These are phyloP conservation scores for Aspergillus oerlinghausenensis DNA, from an alignment of 2,329 filamentous ascomycete genomes.

Conservation along the genomic window DNA sequence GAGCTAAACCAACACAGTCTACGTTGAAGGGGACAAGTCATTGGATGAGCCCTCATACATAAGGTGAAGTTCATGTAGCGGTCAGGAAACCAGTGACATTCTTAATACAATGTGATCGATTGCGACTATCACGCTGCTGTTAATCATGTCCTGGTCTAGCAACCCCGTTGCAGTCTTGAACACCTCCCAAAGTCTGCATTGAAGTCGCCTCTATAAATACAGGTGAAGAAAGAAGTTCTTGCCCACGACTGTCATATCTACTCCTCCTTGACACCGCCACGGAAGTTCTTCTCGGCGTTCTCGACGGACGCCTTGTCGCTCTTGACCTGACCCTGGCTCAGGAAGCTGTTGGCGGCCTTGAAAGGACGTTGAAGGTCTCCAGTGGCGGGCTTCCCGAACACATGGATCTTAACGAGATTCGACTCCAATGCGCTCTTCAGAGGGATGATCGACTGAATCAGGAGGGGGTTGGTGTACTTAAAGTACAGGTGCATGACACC, in stretches of 20 bases:
- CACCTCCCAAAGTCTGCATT: conserved; percentile 1
- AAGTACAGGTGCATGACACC: conserved; percentile 97
- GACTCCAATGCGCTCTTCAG: conserved; percentile 92
- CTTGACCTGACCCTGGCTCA: conserved; percentile 69
- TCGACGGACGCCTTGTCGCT: conserved; percentile 79
- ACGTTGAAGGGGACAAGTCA: no score
- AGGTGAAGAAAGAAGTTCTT: conserved; percentile 6
- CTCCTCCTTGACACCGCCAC: conserved; percentile 49
- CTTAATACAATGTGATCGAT: background rate
- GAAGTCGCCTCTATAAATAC: conserved; percentile 15
- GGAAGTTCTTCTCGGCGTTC: conserved; percentile 46
- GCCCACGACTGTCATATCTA: conserved; percentile 21
- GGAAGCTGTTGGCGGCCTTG: conserved; percentile 79
- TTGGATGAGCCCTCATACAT: no score
- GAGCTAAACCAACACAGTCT: no score
- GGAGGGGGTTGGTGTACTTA: conserved; percentile 98
- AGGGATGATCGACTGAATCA: conserved; percentile 98
- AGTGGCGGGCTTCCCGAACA: conserved; percentile 78
- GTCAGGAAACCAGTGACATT: background rate
- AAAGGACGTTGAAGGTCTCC: conserved; percentile 95
- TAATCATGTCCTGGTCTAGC: background rate
- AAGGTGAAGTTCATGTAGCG: background rate
- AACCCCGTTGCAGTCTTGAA: background rate
- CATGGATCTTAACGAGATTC: conserved; percentile 93
- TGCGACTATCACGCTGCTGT: background rate